Evolutionary conservation across 2,329 filamentous ascomycete species (phyloP).

Genomic region (Periconia macrospinosa): DNA sequence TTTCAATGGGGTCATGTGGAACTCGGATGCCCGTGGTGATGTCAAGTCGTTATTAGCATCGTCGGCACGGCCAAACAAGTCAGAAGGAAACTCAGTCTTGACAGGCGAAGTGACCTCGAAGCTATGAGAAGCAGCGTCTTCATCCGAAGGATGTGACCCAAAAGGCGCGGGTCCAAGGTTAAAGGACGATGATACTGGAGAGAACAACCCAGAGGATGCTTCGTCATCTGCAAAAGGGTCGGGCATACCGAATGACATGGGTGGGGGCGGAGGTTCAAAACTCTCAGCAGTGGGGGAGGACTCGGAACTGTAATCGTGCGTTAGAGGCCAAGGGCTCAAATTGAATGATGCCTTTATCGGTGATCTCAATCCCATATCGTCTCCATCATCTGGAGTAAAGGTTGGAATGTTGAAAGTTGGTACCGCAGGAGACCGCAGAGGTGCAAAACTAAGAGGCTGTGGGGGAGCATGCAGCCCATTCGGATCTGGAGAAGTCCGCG

Average conservation of each 20-base stretch:
- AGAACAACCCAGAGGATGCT: constrained; percentile 22
- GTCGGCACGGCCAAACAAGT: constrained; percentile 27
- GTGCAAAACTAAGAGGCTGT: constrained; percentile 23
- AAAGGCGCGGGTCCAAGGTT: constrained; percentile 7
- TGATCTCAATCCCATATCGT: constrained; percentile 26
- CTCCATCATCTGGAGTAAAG: constrained; percentile 16
- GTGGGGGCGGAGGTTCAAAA: constrained; percentile 13
- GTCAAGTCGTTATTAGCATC: constrained; percentile 39
- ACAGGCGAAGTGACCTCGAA: constrained; percentile 42
- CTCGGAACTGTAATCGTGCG: constrained; percentile 21
- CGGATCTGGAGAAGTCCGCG: constrained; percentile 11
- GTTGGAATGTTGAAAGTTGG: constrained; percentile 29
- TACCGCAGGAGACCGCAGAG: constrained; percentile 32
- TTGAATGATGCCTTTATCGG: constrained; percentile 35
- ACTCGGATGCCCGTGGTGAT: constrained; percentile 38
- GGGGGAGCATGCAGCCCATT: constrained; percentile 19
- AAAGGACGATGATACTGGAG: constrained; percentile 22
- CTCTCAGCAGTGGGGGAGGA: constrained; percentile 13
- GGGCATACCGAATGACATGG: constrained; percentile 27
- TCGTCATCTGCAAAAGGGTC: constrained; percentile 7
- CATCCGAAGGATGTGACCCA: neutral
- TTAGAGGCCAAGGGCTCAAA: constrained; percentile 29
- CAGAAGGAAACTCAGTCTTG: constrained; percentile 39
- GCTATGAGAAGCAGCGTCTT: constrained; percentile 4
- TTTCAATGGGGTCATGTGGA: constrained; percentile 42